Percentiles rank a stretch among this genome's conserved stretches.
These are phyloP conservation scores for Colletotrichum sp. DNA, from an alignment of 2,329 filamentous ascomycete species.

Conservation along the genomic window DNA sequence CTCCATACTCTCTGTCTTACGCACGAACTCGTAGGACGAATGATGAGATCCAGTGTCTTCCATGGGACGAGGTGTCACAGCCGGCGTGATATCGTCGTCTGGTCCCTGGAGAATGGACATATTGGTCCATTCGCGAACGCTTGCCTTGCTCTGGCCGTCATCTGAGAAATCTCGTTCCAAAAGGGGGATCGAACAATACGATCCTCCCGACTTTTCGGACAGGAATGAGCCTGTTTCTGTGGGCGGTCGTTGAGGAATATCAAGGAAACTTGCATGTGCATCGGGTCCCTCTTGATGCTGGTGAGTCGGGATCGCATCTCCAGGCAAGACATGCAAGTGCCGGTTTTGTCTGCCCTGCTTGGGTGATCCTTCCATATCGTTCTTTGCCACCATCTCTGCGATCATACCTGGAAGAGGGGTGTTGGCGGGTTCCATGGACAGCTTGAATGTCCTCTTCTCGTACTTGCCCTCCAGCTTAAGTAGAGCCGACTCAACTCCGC, in stretches of 20 bases:
- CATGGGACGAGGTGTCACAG: conserved; percentile 16
- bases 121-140: conserved; percentile 56
- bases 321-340: conserved; percentile 43
- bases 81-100: conserved; percentile 38
- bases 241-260: conserved; percentile 27
- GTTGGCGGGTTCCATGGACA: conserved; percentile 42
- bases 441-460: conserved; percentile 54
- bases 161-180: conserved; percentile 70
- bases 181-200: conserved; percentile 78
- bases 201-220: conserved; percentile 70
- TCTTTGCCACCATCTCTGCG: background rate
- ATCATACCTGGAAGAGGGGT: conserved; percentile 25
- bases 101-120: conserved; percentile 58
- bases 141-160: conserved; percentile 47
- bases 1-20: conserved; percentile 58
- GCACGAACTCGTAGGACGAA: conserved; percentile 58
- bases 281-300: conserved; percentile 21
- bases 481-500: conserved; percentile 90
- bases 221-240: conserved; percentile 52
- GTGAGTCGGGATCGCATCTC: conserved; percentile 37
- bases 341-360: conserved; percentile 50
- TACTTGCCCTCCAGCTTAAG: conserved; percentile 91
- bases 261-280: conserved; percentile 26
- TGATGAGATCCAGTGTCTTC: background rate
- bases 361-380: conserved; percentile 26